Evolutionary conservation across 805 yeast genomes (phyloP), one percentile per base, ranked within the genome.

Genomic region (Candida nemodendra): DNA sequence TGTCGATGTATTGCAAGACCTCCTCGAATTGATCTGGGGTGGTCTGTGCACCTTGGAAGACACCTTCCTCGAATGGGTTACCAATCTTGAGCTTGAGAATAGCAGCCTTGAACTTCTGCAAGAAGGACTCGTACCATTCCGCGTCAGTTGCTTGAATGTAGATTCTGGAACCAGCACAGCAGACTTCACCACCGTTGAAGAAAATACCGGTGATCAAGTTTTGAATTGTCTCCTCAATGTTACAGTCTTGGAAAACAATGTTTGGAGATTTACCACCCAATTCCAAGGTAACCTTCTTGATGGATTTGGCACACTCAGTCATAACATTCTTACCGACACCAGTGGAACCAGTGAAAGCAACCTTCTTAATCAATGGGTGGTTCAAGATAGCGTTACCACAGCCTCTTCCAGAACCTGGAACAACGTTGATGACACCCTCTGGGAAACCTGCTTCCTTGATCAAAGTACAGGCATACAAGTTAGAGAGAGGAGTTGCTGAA

Each of bases 291-390:
- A 83, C 82, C 64, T 85, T 86, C 71, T 86, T 86, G 63, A 86
- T 72, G 30, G 84, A 68, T 45, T 76, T 76, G 40, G 89, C 87
- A 53, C 88, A 86, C 45, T 73, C 68, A 48, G 71, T 72, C 79
- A 83, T 81, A 56, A 86, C 84, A 51, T 72, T 73, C 61, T 83
- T 78, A 56, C 90, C 90, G 46, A 88, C 81, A 32, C 83, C 88
- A 38, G 96, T 90, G 26, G 96, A 89, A 51, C 97, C 97, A 40
- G 97, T 90, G 69, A 90, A 90, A 9, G 96, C 95, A 58, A 90
- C 74, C 74, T 90, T 90, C 70, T 85, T 85, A 55, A 90, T 79
- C 61, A 75, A 79, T 54, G 81, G 82, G 67, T 90, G 96, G 41
- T 72, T 65, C 34, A 91, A 73, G 48, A 90, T 75, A 30, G 88